These are phyloP conservation scores for Penicillium fuscoglaucum DNA, from an alignment of 2,329 filamentous ascomycete genomes.

Conservation along the genomic window DNA sequence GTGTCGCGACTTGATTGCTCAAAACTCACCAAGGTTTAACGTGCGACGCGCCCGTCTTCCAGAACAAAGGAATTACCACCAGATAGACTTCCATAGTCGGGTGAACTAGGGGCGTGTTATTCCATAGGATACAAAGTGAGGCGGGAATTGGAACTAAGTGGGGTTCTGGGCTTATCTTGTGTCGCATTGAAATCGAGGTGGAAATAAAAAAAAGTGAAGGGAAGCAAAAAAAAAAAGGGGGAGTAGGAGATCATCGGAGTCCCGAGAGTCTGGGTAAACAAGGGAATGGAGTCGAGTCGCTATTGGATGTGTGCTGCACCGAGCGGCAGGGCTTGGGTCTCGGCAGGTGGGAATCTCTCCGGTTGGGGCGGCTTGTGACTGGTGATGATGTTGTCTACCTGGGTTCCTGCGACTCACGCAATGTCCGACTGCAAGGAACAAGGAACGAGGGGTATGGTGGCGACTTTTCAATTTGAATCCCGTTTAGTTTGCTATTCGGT, in stretches of 20 bases:
- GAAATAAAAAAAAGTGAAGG: background rate
- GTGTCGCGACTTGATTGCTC: background rate
- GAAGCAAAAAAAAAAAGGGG: slow-evolving; percentile 17
- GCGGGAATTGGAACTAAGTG: background rate
- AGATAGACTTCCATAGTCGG: slow-evolving; percentile 6
- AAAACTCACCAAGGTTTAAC: background rate
- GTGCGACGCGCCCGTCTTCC: background rate
- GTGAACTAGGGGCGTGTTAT: background rate
- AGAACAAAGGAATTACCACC: slow-evolving; percentile 3
- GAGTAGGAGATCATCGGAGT: slow-evolving; percentile 16
- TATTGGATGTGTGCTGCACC: slow-evolving; percentile 20
- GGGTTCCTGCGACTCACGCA: slow-evolving; percentile 15
- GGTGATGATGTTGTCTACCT: slow-evolving; percentile 16
- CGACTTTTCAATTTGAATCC: slow-evolving; percentile 8
- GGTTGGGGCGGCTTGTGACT: slow-evolving; percentile 16
- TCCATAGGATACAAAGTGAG: background rate
- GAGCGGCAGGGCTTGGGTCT: slow-evolving; percentile 22
- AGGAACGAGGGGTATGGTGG: slow-evolving; percentile 13
- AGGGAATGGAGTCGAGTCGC: slow-evolving; percentile 1
- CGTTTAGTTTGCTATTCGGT: background rate
- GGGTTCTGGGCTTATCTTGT: background rate
- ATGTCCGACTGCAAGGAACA: slow-evolving; percentile 25
- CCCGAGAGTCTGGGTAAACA: slow-evolving; percentile 17
- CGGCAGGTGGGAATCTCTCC: slow-evolving; percentile 18
- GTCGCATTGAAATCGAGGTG: slow-evolving; percentile 3